phyloP scores from a whole-genome alignment of 108 stramenopile species.

The Bacterosira constricta region DNA sequence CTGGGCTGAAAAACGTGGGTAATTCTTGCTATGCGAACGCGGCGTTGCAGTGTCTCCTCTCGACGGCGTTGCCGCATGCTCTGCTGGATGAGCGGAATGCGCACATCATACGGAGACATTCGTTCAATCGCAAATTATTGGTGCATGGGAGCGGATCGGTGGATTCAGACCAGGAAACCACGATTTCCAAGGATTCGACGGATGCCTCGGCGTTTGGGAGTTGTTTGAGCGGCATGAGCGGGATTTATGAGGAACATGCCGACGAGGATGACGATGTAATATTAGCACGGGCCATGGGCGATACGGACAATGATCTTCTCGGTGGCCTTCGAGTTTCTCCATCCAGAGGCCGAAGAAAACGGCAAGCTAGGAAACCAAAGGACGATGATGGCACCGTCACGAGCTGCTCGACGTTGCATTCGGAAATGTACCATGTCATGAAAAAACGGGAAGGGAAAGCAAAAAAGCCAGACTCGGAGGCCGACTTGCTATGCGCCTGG shows the following conservation, averaged over 20 bases:
- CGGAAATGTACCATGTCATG: conserved; percentile 49
- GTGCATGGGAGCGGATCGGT: conserved; percentile 70
- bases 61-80: conserved; percentile 74
- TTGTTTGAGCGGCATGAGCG: conserved; percentile 40
- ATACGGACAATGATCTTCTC: neutral
- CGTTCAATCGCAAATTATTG: conserved; percentile 78
- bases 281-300: conserved; percentile 6
- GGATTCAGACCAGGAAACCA: conserved; percentile 54
- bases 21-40: conserved; percentile 89
- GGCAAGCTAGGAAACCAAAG: neutral
- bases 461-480: conserved; percentile 11
- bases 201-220: conserved; percentile 33
- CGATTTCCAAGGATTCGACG: conserved; percentile 22
- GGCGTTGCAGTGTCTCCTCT: conserved; percentile 78
- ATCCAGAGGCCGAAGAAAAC: conserved; percentile 10
- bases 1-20: conserved; percentile 80
- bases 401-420: conserved; percentile 30
- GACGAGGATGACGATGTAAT: conserved; percentile 20
- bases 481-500: conserved; percentile 65
- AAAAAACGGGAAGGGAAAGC: conserved; percentile 9
- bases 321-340: neutral
- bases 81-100: conserved; percentile 69
- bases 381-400: conserved; percentile 41
- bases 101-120: conserved; percentile 73
- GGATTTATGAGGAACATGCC: neutral